Base-by-base conservation (phyloP, 1,284 basidiomycete genomes). In the Pterula multifida region DNA sequence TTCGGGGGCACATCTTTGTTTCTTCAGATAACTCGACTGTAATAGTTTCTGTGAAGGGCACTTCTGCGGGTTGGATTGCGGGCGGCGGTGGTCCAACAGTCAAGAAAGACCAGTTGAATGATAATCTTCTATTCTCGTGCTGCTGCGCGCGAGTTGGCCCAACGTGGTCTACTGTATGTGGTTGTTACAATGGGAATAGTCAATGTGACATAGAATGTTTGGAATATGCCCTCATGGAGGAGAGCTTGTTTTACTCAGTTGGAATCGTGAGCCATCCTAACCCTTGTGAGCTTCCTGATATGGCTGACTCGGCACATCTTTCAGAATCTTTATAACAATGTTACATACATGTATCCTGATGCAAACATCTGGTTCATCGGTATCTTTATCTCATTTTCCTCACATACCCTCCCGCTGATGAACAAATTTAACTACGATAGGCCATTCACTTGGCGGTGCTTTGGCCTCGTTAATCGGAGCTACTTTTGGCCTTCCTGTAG, bases 81-180 rank as follows among this genome's bases (percentile, higher is more conserved):
- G 49, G 39, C 17, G 39, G 39, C 11, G 24, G 50, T 28, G 92
- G 92, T 1, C 88, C 91, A 21, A 90, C 91, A 1, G 87, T 86
- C 54, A 88, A 84, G 64, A 85, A 89, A 61, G 95, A 98, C 69
- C 97, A 95, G 70, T 83, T 85, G 60, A 98, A 98, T 61, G 96
- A 98, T 67, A 98, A 98, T 60, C 68, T 96, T 56, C 69, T 98
- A 21, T 98, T 97, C 68, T 97, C 93, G 0, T 98, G 96, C 69
- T 98, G 96, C 65, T 98, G 96, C 60, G 95, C 94, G 2, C 75
- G 85, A 25, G 90, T 98, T 26, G 90, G 90, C 61, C 79, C 93
- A 59, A 84, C 90, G 0, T 98, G 95, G 94, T 62, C 69, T 35
- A 83, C 90, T 1, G 94, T 98, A 1, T 98, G 96, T 68, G 79